Conservation (phyloP, 2,329 filamentous ascomycete genomes). For the Ascochyta clinopodiicola region DNA sequence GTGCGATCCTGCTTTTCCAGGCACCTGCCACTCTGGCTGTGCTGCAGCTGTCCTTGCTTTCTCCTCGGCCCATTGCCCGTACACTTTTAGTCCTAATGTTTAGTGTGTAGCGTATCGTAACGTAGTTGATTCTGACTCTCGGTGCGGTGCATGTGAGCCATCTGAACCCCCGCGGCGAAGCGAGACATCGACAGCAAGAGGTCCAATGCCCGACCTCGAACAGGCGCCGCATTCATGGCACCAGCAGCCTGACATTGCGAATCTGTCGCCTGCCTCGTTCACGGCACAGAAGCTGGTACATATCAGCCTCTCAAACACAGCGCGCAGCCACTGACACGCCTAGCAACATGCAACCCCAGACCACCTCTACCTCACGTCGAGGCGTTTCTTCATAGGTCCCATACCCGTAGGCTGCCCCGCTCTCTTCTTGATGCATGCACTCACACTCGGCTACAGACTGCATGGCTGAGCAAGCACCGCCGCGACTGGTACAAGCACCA, state of each 20-base stretch:
- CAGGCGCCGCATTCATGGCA: constrained; percentile 43
- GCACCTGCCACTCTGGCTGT: constrained; percentile 14
- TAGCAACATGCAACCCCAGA: constrained; percentile 67
- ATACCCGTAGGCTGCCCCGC: constrained; percentile 55
- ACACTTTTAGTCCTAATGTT: constrained; percentile 16
- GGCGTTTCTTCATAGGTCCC: constrained; percentile 69
- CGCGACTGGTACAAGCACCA: constrained; percentile 68
- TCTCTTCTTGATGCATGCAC: constrained; percentile 10
- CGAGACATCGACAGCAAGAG: constrained; percentile 22
- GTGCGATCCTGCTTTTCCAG: constrained; percentile 23
- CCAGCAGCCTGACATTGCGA: constrained; percentile 38
- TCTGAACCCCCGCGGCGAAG: constrained; percentile 24
- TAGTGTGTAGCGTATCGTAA: constrained; percentile 18
- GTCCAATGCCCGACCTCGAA: constrained; percentile 36
- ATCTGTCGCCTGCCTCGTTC: constrained; percentile 58
- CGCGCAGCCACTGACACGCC: constrained; percentile 18
- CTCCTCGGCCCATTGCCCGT: constrained; percentile 17
- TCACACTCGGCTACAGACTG: constrained; percentile 49
- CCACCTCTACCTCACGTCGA: constrained; percentile 67
- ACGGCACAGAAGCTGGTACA: constrained; percentile 61
- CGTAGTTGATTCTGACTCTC: constrained; percentile 18
- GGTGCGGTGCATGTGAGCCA: constrained; percentile 20
- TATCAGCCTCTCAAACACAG: neutral
- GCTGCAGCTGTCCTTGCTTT: constrained; percentile 20
- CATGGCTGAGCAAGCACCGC: constrained; percentile 68